These are phyloP conservation scores for Trichoderma aggressivum DNA, from an alignment of 2,329 filamentous ascomycete genomes.

Conservation along the genomic window DNA sequence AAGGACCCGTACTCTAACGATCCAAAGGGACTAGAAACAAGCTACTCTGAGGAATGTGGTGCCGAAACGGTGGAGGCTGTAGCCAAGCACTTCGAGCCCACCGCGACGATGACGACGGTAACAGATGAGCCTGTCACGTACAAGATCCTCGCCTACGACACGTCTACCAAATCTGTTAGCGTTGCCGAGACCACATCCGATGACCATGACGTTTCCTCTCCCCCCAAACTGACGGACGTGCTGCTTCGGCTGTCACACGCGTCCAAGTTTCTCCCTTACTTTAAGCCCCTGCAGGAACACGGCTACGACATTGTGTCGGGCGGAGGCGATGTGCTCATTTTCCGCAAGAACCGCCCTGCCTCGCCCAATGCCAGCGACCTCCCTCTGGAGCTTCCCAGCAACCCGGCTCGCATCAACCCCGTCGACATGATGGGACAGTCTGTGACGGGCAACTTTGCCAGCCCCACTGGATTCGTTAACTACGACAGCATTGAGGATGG, in stretches of 20 bases:
- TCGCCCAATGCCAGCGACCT: slow-evolving; percentile 18
- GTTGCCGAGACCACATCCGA: slow-evolving; percentile 59
- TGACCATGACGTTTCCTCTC: slow-evolving; percentile 44
- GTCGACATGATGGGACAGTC: slow-evolving; percentile 53
- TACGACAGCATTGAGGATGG: slow-evolving; percentile 41
- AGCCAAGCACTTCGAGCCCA: slow-evolving; percentile 32
- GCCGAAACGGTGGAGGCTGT: slow-evolving; percentile 34
- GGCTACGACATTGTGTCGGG: slow-evolving; percentile 67
- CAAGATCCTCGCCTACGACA: slow-evolving; percentile 65
- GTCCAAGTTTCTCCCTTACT: slow-evolving; percentile 62
- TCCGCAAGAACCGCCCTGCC: slow-evolving; percentile 53
- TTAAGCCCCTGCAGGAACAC: slow-evolving; percentile 54
- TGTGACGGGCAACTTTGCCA: slow-evolving; percentile 57
- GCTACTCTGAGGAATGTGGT: slow-evolving; percentile 44
- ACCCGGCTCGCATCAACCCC: slow-evolving; percentile 46
- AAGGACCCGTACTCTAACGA: slow-evolving; percentile 42
- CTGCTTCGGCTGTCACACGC: slow-evolving; percentile 60
- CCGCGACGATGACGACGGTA: neutral
- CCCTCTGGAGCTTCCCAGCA: neutral
- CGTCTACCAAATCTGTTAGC: slow-evolving; percentile 53
- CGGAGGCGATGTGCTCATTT: slow-evolving; percentile 60
- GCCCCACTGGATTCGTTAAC: slow-evolving; percentile 64
- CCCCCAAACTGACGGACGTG: slow-evolving; percentile 57
- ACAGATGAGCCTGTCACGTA: slow-evolving; percentile 38
- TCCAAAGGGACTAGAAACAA: slow-evolving; percentile 48